Base-by-base conservation (phyloP, 192 early-diverging fungal genomes). In the Dispira parvispora region DNA sequence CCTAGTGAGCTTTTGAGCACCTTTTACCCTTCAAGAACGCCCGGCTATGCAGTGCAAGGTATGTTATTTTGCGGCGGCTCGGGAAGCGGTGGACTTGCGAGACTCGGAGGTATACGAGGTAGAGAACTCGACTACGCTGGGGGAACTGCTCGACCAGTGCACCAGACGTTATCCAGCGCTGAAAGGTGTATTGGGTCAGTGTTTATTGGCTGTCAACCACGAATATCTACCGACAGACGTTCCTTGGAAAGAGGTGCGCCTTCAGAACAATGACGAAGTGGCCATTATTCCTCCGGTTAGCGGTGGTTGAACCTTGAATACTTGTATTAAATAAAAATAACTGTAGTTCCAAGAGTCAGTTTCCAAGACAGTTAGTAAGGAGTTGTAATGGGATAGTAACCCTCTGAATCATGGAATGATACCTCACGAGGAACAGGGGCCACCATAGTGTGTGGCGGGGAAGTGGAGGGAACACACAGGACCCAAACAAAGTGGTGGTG, bases 221-320 rank as follows among this genome's bases (percentile, higher is more conserved):
- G 25, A 16, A 27, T 56, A 56, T 27, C 21, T 56, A 13, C 3
- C 16, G 5, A 20, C n/a, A 13, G 54, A 27, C 13, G 10, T 27
- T 27, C 21, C 13, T 3, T 45, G 16, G 16, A 2, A n/a, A 11
- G 14, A 14, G 2, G 42, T 45, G 43, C 26, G 44, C 28, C 44
- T 56, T 55, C 45, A 27, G 53, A 44, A 32, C 42, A 43, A 16
- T 8, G 18, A 21, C 63, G 32, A 25, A 42, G n/a, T 54, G 25
- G 32, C 52, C 38, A n/a, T 45, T 46, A 52, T 55, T 21, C 21
- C 42, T 45, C 62, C 54, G 42, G 49, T 32, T 53, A 54, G 44
- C 63, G 55, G 52, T 44, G 63, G 50, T 43, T 61, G 18, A 61
- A 3, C 8, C 32, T 3, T 45, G 10, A 32, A 42, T 32, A 47